phyloP scores from a whole-genome alignment of 495 filamentous ascomycete species.

The Penicillium canescens region DNA sequence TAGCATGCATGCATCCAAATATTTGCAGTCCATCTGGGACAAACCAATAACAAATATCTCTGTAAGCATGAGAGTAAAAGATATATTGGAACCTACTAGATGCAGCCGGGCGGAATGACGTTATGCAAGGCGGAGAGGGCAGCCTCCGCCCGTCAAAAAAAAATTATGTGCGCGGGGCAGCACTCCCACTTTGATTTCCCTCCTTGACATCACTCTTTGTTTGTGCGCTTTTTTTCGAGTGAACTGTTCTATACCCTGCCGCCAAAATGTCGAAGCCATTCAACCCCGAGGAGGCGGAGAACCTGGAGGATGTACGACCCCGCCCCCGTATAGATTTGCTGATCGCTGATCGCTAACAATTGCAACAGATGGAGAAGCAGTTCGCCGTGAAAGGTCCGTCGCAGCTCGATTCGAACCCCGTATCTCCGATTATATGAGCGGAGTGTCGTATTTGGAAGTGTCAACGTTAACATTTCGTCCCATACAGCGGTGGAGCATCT shows the following conservation, averaged over 20 bases:
- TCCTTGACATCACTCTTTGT: constrained; percentile 10
- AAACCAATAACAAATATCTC: too few species aligned
- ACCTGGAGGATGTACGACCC: constrained; percentile 68
- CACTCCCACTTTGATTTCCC: constrained; percentile 7
- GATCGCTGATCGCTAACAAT: constrained; percentile 24
- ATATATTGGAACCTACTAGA: neutral
- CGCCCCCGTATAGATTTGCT: neutral
- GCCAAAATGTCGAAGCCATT: constrained; percentile 52
- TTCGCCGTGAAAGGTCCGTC: constrained; percentile 91
- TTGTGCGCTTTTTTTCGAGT: neutral
- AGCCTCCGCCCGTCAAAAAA: constrained; percentile 37
- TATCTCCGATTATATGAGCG: neutral
- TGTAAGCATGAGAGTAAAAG: too few species aligned
- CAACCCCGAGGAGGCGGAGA: constrained; percentile 70
- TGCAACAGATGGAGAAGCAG: constrained; percentile 90
- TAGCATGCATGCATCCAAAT: too few species aligned
- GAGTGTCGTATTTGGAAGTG: neutral
- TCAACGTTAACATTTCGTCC: constrained; percentile 14
- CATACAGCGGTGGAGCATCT: constrained; percentile 84
- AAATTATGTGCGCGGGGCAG: constrained; percentile 37
- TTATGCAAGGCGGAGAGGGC: constrained; percentile 15
- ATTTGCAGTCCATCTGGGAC: too few species aligned
- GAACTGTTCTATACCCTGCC: neutral
- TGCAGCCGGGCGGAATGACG: constrained; percentile 26
- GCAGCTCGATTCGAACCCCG: neutral